Conservation (phyloP, 2,329 filamentous ascomycete genomes). For the Colletotrichum noveboracense region DNA sequence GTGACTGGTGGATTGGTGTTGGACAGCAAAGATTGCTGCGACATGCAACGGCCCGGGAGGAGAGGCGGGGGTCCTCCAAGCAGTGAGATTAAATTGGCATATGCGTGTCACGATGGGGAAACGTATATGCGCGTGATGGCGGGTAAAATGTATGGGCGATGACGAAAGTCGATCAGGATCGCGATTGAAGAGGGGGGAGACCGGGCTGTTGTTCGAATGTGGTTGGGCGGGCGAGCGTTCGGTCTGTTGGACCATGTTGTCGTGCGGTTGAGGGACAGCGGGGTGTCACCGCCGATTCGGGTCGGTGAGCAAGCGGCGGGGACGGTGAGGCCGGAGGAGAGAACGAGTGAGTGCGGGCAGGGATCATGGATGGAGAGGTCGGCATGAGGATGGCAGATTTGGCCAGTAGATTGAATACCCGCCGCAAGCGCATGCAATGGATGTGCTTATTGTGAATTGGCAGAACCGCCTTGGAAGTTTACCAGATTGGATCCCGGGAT, state of each 20-base stretch:
- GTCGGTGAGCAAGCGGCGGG: background rate
- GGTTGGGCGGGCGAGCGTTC: background rate
- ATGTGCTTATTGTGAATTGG: background rate
- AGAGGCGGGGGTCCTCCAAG: background rate
- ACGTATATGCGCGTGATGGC: background rate
- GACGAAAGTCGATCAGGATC: background rate
- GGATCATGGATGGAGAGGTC: background rate
- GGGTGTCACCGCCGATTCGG: conserved; percentile 1
- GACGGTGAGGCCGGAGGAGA: background rate
- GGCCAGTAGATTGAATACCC: background rate
- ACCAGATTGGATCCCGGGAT: background rate
- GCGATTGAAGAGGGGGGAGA: background rate
- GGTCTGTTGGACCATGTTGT: background rate
- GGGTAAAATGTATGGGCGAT: background rate
- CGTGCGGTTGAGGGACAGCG: background rate
- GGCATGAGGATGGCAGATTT: background rate
- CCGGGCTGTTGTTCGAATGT: background rate
- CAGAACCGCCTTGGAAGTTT: background rate
- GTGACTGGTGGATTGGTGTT: background rate
- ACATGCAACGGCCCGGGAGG: background rate
- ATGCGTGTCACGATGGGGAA: background rate
- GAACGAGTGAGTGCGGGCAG: background rate
- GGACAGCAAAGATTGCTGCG: background rate
- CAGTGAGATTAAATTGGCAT: background rate
- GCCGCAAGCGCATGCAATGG: background rate